These are phyloP conservation scores for Conringia planisiliqua DNA, from an alignment of 345 rosid species.

Conservation along the genomic window DNA sequence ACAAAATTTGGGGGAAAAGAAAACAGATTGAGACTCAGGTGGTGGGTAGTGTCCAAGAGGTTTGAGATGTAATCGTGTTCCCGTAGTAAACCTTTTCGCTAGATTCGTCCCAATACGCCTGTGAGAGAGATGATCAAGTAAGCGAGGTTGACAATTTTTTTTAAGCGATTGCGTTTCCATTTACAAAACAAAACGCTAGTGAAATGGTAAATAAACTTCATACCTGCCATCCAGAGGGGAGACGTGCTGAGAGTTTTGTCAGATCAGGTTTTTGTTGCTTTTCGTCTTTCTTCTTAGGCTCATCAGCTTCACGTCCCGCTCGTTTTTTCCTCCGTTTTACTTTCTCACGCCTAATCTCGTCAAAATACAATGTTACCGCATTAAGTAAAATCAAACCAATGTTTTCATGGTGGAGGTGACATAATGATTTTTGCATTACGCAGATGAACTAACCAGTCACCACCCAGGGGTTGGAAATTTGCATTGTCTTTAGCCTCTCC, in stretches of 20 bases:
- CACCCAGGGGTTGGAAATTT: constrained; percentile 93
- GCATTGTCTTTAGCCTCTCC: constrained; percentile 95
- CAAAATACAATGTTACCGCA: background rate
- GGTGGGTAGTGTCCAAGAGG: constrained; percentile 37
- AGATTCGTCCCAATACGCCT: constrained; percentile 43
- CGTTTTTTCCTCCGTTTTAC: constrained; percentile 74
- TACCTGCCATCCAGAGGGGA: constrained; percentile 92
- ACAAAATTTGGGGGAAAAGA: background rate
- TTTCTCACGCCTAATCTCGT: constrained; percentile 73
- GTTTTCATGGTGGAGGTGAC: background rate
- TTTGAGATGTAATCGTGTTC: constrained; percentile 30
- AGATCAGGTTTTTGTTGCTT: constrained; percentile 46
- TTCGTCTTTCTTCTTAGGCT: constrained; percentile 28
- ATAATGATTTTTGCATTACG: background rate
- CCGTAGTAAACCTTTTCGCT: constrained; percentile 35
- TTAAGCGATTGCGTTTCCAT: background rate
- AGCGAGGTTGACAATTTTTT: background rate
- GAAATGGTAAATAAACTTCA: background rate
- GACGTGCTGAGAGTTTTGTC: constrained; percentile 47
- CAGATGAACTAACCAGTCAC: constrained; percentile 70
- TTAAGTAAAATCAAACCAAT: background rate
- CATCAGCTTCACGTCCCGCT: constrained; percentile 50
- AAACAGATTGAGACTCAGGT: background rate
- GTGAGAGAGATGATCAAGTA: background rate
- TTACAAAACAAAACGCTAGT: background rate